Base-by-base conservation (phyloP, 2,329 filamentous ascomycete species). In the Incumbomyces delicatus region DNA sequence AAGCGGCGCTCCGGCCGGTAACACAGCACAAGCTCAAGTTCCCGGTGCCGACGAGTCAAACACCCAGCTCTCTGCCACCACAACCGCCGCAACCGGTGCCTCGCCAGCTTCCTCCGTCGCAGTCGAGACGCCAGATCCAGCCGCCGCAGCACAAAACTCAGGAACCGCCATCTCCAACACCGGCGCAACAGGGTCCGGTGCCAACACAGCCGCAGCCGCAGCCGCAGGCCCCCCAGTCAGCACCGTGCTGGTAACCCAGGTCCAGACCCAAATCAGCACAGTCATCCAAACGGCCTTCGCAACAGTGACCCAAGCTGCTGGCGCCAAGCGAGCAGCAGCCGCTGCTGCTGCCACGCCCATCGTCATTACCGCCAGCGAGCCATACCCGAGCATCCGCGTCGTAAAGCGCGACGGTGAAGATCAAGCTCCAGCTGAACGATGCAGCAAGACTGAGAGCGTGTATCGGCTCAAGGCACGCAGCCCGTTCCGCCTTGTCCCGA, bases 401-500 rank as follows among this genome's bases (percentile, higher is more conserved):
- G 22, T 8, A 8, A 27, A 27, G 22, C 22, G 14, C n/a, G 29
- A 13, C n/a, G n/a, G n/a, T n/a, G n/a, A n/a, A n/a, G n/a, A n/a
- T n/a, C n/a, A n/a, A n/a, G n/a, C n/a, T n/a, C n/a, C n/a, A 14
- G 3, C 5, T n/a, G 14, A 17, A 33, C 2, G 31, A 4, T 46
- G 36, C 29, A 46, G 44, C 20, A 38, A 40, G 27, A 33, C 30
- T 17, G 36, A 46, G 14, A 6, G 35, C 17, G 37, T 30, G 29
- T 46, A 46, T 14, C 16, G 27, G 16, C 35, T 46, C 14, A 40
- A 29, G 18, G 44, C 44, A 6, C 4, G 44, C 2, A 46, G 22
- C 16, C 36, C 44, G 7, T 46, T 46, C 29, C 18, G 13, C 35
- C 17, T 46, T 11, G n/a, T 46, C 12, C 44, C 44, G 2, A 27